A percentile compares a stretch with the other conserved stretches of the same genome.
Conservation (phyloP, 331 rosid species). For the Erythrophleum ivorense region DNA sequence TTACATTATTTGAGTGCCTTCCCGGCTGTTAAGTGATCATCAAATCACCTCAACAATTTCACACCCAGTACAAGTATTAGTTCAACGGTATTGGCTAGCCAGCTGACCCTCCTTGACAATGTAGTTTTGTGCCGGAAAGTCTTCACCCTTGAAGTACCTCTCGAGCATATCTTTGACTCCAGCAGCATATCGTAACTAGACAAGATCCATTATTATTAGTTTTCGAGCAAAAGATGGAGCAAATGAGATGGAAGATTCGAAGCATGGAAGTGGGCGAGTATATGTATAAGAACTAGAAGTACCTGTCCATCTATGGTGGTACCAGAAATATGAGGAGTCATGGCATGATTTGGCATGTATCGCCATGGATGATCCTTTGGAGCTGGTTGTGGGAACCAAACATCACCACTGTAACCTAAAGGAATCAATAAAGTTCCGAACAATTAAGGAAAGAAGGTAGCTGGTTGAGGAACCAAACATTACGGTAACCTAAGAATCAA, state of each 20-base stretch:
- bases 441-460: slow-evolving; percentile 29
- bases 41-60: slow-evolving; percentile 10
- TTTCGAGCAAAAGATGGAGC: slow-evolving; percentile 3
- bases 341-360: slow-evolving; percentile 98
- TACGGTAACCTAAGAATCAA: slow-evolving; percentile 67
- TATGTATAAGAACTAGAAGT: background rate
- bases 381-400: slow-evolving; percentile 95
- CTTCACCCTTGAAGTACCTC: slow-evolving; percentile 90
- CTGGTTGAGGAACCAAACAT: slow-evolving; percentile 90
- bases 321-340: slow-evolving; percentile 97
- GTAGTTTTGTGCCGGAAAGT: slow-evolving; percentile 87
- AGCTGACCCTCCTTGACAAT: slow-evolving; percentile 89
- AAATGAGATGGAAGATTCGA: slow-evolving; percentile 10
- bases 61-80: background rate
- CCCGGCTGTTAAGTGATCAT: slow-evolving; percentile 27
- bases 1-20: slow-evolving; percentile 8
- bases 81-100: slow-evolving; percentile 86
- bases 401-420: slow-evolving; percentile 95
- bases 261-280: background rate
- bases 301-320: slow-evolving; percentile 99
- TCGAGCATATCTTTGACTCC: slow-evolving; percentile 96
- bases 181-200: slow-evolving; percentile 88
- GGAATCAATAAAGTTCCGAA: slow-evolving; percentile 1
- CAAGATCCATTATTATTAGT: background rate
- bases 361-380: slow-evolving; percentile 99